Conservation (phyloP, 2,329 filamentous ascomycete species). For the Sclerotinia sclerotiorum region DNA sequence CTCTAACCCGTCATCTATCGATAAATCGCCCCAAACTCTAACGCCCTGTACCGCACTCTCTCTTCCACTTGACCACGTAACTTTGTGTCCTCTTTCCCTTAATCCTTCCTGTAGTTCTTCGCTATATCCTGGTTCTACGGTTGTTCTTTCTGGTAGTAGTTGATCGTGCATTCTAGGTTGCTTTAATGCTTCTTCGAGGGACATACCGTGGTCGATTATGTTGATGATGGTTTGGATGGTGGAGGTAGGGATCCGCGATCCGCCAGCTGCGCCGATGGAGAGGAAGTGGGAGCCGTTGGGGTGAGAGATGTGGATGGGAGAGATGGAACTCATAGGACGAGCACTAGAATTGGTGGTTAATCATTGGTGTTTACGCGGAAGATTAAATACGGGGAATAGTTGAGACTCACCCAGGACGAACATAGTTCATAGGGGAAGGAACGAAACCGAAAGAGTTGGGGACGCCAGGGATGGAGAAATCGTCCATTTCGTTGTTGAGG, state of each 20-base stretch:
- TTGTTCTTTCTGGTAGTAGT: slow-evolving; percentile 67
- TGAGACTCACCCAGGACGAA: slow-evolving; percentile 50
- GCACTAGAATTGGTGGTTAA: slow-evolving; percentile 56
- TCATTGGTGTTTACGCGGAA: not conserved
- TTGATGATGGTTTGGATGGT: slow-evolving; percentile 74
- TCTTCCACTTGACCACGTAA: slow-evolving; percentile 65
- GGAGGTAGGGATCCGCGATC: slow-evolving; percentile 78
- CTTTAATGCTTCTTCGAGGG: slow-evolving; percentile 60
- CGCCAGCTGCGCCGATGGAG: slow-evolving; percentile 74
- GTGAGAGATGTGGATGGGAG: slow-evolving; percentile 62
- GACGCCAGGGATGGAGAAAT: slow-evolving; percentile 80
- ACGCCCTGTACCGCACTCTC: slow-evolving; percentile 72
- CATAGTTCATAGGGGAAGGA: slow-evolving; percentile 77
- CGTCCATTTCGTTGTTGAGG: slow-evolving; percentile 61
- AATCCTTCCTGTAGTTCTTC: slow-evolving; percentile 64
- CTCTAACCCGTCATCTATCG: slow-evolving; percentile 77
- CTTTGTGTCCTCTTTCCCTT: slow-evolving; percentile 64
- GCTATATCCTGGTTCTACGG: slow-evolving; percentile 69
- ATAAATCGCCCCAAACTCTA: slow-evolving; percentile 61
- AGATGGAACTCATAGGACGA: slow-evolving; percentile 79
- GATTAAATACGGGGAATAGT: no score
- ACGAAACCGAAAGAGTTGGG: slow-evolving; percentile 83
- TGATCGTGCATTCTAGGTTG: slow-evolving; percentile 78
- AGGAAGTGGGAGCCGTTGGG: slow-evolving; percentile 65
- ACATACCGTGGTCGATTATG: slow-evolving; percentile 64